These are phyloP conservation scores for Eutypa lata DNA, from an alignment of 2,329 filamentous ascomycete genomes.

Conservation along the genomic window DNA sequence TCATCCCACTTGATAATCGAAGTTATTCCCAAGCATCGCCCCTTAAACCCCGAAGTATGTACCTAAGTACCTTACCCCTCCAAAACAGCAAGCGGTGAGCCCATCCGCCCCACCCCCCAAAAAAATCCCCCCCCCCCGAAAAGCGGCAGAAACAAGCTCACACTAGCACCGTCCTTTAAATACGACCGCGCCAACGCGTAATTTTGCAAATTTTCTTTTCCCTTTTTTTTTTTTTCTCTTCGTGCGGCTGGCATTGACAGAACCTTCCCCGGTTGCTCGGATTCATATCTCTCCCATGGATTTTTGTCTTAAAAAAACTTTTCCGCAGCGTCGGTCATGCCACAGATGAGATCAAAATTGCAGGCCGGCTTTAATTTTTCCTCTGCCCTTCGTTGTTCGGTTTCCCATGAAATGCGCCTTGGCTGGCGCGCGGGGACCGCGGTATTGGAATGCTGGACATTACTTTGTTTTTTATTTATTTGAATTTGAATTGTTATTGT, in stretches of 20 bases:
- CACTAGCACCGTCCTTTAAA: background rate
- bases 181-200: background rate
- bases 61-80: too few species aligned
- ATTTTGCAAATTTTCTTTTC: slow-evolving; percentile 18
- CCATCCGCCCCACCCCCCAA: too few species aligned
- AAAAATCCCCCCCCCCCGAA: too few species aligned
- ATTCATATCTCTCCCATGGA: slow-evolving; percentile 52
- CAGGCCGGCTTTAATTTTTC: slow-evolving; percentile 26
- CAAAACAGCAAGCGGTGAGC: too few species aligned
- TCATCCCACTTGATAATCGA: too few species aligned
- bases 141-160: background rate
- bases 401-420: slow-evolving; percentile 22
- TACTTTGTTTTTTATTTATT: slow-evolving; percentile 12
- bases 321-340: slow-evolving; percentile 70
- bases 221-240: slow-evolving; percentile 58
- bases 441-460: slow-evolving; percentile 56
- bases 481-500: background rate
- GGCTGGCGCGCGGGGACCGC: slow-evolving; percentile 27
- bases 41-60: too few species aligned
- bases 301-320: slow-evolving; percentile 18
- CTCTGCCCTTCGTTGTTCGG: slow-evolving; percentile 13
- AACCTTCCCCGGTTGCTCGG: slow-evolving; percentile 79
- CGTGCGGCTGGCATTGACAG: slow-evolving; percentile 74
- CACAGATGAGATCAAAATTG: slow-evolving; percentile 71
- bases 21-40: too few species aligned